These are phyloP conservation scores for Goffeauzyma gilvescens DNA, from an alignment of 768 basidiomycete genomes.

Conservation along the genomic window DNA sequence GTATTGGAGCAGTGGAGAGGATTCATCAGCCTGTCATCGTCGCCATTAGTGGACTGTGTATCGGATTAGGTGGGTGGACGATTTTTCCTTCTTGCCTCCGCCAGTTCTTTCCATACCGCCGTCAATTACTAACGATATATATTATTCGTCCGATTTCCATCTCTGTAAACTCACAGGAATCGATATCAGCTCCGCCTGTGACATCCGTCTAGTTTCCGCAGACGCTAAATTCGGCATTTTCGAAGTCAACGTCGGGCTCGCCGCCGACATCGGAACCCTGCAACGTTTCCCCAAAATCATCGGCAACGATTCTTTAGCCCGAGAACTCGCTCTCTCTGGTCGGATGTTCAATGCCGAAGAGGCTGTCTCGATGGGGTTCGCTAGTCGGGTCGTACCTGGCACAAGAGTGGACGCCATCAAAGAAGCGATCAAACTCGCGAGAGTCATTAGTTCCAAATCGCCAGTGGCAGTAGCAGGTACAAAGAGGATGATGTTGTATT, in stretches of 20 bases:
- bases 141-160: not conserved
- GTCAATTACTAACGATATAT: too few relatives aligned
- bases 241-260: slow-evolving; percentile 71
- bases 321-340: slow-evolving; percentile 60
- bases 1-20: slow-evolving; percentile 48
- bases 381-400: slow-evolving; percentile 54
- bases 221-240: slow-evolving; percentile 53
- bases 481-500: slow-evolving; percentile 59
- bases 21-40: slow-evolving; percentile 64
- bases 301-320: slow-evolving; percentile 51
- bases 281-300: slow-evolving; percentile 60
- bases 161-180: slow-evolving; percentile 33
- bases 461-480: slow-evolving; percentile 60
- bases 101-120: too few relatives aligned
- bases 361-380: slow-evolving; percentile 50
- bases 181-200: slow-evolving; percentile 57
- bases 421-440: slow-evolving; percentile 46
- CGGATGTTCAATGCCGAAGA: slow-evolving; percentile 50
- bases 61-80: slow-evolving; percentile 41
- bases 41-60: slow-evolving; percentile 53
- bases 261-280: slow-evolving; percentile 72
- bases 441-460: slow-evolving; percentile 50
- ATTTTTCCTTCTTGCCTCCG: not conserved
- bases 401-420: slow-evolving; percentile 46
- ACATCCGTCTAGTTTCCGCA: slow-evolving; percentile 50